A percentile compares a stretch with the other conserved stretches of the same genome.
These are phyloP conservation scores for Zizania palustris DNA, from an alignment of 202 grass and related monocot genomes.

Conservation along the genomic window DNA sequence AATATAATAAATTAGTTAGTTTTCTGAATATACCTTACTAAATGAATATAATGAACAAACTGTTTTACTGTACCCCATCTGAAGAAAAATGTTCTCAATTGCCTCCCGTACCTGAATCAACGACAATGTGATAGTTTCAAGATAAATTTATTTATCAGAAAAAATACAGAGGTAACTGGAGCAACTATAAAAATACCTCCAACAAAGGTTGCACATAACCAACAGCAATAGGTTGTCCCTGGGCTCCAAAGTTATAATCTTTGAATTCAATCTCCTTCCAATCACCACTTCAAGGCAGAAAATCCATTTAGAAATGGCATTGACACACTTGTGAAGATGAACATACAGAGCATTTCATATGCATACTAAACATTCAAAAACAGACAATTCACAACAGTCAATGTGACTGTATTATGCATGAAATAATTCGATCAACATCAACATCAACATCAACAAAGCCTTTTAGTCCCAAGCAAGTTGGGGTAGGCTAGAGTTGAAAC, in stretches of 20 bases:
- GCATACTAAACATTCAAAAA: conserved; percentile 19
- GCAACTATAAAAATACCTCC: conserved; percentile 57
- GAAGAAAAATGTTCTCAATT: conserved; percentile 86
- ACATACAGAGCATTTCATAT: conserved; percentile 6
- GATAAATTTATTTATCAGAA: conserved; percentile 34
- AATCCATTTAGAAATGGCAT: conserved; percentile 31
- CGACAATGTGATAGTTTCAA: neutral
- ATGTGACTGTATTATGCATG: neutral
- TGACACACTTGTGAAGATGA: conserved; percentile 4
- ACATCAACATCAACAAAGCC: too few relatives aligned
- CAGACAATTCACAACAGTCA: neutral
- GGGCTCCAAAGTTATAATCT: conserved; percentile 82
- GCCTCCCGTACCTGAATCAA: conserved; percentile 72
- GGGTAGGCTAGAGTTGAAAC: too few relatives aligned
- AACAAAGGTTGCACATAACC: conserved; percentile 81
- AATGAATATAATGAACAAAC: conserved; percentile 32
- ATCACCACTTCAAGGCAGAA: conserved; percentile 66
- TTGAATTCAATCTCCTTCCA: conserved; percentile 96
- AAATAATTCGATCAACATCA: conserved; percentile 20
- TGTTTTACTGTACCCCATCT: conserved; percentile 76
- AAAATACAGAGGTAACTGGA: conserved; percentile 10
- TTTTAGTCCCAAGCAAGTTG: too few relatives aligned
- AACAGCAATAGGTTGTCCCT: conserved; percentile 70
- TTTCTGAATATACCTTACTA: conserved; percentile 7
- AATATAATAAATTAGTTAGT: conserved; percentile 13